A percentile compares a stretch with the other conserved stretches of the same genome.
Conservation (phyloP, 2,329 filamentous ascomycete genomes). For the Calonectria hongkongensis region DNA sequence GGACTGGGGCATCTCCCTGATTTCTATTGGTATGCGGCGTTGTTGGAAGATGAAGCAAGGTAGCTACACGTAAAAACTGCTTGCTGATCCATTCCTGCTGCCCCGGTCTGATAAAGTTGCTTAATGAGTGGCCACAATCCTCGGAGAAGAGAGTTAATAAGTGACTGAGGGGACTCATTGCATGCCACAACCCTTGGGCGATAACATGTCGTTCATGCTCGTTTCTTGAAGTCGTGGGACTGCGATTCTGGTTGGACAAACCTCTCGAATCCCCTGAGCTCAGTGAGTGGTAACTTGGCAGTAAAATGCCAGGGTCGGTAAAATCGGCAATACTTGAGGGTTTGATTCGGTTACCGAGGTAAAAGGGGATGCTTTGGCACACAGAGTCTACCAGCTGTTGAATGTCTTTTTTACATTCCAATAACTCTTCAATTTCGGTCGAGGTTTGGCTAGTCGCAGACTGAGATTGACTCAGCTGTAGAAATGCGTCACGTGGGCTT, state of each 20-base stretch:
- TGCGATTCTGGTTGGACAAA: background rate
- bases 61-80: background rate
- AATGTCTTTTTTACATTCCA: background rate
- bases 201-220: background rate
- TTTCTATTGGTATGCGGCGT: no score
- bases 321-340: background rate
- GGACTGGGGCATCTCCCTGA: no score
- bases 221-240: background rate
- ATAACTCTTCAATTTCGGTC: background rate
- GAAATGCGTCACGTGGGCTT: background rate
- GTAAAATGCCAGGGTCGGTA: background rate
- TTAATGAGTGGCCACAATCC: background rate
- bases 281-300: slow-evolving; percentile 10
- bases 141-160: background rate
- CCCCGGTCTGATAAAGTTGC: background rate
- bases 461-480: background rate
- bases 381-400: slow-evolving; percentile 34
- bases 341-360: slow-evolving; percentile 40
- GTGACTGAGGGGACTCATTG: background rate
- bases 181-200: background rate
- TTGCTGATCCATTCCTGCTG: background rate
- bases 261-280: background rate
- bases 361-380: slow-evolving; percentile 45
- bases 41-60: background rate
- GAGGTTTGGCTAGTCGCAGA: background rate